phyloP scores from a whole-genome alignment of 2,329 filamentous ascomycete genomes.

The Colletotrichum trifolii region DNA sequence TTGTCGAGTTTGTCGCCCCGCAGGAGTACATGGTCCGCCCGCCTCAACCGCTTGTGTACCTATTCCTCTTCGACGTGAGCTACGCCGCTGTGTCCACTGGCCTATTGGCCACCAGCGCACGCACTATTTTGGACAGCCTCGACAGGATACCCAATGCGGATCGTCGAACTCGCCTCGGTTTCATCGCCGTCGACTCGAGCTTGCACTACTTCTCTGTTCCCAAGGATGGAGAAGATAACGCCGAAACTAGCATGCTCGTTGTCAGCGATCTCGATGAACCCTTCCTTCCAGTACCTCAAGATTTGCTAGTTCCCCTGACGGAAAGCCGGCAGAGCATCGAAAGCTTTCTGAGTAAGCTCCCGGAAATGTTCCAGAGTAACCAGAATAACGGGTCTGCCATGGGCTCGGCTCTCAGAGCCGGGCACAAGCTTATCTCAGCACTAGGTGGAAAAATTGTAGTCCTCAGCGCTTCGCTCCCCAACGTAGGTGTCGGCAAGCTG shows the following conservation, averaged over 20 bases:
- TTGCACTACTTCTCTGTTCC: constrained; percentile 97
- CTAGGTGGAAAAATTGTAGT: constrained; percentile 96
- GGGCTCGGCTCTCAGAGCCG: constrained; percentile 91
- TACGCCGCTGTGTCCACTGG: constrained; percentile 90
- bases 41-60: constrained; percentile 92
- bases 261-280: constrained; percentile 96
- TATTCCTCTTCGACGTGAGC: constrained; percentile 96
- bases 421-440: constrained; percentile 94
- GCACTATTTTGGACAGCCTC: constrained; percentile 93
- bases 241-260: constrained; percentile 90
- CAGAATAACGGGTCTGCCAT: constrained; percentile 91
- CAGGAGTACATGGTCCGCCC: constrained; percentile 99
- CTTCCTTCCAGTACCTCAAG: constrained; percentile 92
- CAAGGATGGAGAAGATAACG: constrained; percentile 85
- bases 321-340: constrained; percentile 94
- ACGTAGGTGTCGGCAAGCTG: constrained; percentile 87
- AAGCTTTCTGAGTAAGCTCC: constrained; percentile 88
- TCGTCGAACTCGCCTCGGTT: constrained; percentile 89
- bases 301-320: constrained; percentile 87
- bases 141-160: constrained; percentile 99
- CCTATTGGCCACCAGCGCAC: constrained; percentile 88
- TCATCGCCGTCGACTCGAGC: constrained; percentile 94
- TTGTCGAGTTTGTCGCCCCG: constrained; percentile 96
- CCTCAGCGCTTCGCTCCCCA: constrained; percentile 88
- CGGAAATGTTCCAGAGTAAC: constrained; percentile 96